Conservation (phyloP, 768 basidiomycete species). For the Collybiopsis luxurians region DNA sequence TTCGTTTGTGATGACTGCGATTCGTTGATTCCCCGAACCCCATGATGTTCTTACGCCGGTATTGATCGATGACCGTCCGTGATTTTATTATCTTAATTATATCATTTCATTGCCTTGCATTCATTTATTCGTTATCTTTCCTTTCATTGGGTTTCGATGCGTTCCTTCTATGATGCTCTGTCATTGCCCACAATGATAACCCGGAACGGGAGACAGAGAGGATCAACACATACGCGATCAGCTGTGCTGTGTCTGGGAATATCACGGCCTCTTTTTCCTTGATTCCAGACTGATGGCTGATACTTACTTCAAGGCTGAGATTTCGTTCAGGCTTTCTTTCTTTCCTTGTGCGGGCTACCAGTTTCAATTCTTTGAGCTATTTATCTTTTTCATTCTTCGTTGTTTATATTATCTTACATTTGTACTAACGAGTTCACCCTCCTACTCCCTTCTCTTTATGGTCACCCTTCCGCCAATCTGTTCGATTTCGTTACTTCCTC, state of each 20-base stretch:
- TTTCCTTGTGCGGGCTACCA: background rate
- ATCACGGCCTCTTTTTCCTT: background rate
- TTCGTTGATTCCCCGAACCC: background rate
- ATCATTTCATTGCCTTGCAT: background rate
- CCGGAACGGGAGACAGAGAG: background rate
- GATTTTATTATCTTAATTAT: background rate
- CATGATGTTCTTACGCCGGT: background rate
- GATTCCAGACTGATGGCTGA: too few relatives aligned
- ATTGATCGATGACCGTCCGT: background rate
- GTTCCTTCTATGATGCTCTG: background rate
- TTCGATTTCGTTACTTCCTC: background rate
- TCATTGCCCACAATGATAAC: background rate
- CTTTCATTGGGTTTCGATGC: background rate
- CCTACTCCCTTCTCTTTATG: background rate
- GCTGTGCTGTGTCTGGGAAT: background rate
- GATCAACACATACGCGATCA: constrained; percentile 1
- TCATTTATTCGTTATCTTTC: background rate
- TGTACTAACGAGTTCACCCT: background rate
- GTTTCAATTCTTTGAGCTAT: background rate
- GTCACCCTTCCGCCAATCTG: constrained; percentile 1
- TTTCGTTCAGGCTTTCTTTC: background rate
- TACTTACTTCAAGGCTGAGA: background rate
- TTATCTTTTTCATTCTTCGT: constrained; percentile 1
- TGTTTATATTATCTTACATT: background rate
- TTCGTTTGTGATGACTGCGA: background rate